Conservation (phyloP, 73 alveolate species). For the Paramecium tetraurelia region DNA sequence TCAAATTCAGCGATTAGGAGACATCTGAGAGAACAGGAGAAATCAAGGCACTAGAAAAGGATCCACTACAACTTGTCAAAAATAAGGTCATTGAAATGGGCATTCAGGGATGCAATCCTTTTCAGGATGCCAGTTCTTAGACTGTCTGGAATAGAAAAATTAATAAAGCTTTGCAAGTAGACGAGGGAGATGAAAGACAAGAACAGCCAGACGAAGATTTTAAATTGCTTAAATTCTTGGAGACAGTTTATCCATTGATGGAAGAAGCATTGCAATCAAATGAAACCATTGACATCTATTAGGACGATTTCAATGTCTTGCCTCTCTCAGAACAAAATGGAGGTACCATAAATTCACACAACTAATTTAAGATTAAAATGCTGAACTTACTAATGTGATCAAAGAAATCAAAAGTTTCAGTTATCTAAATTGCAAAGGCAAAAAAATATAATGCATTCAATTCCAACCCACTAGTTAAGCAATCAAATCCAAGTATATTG, state of each 20-base stretch:
- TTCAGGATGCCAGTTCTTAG: slow-evolving; percentile 42
- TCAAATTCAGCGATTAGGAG: slow-evolving; percentile 58
- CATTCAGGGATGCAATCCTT: slow-evolving; percentile 52
- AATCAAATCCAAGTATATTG: slow-evolving; percentile 64
- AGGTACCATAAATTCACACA: not conserved
- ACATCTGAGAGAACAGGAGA: slow-evolving; percentile 58
- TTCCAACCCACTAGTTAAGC: slow-evolving; percentile 72
- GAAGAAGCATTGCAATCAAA: slow-evolving; percentile 97
- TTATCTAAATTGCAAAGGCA: slow-evolving; percentile 70
- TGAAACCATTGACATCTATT: slow-evolving; percentile 94
- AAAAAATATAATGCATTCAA: slow-evolving; percentile 76
- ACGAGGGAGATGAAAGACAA: slow-evolving; percentile 35
- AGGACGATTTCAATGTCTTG: slow-evolving; percentile 91
- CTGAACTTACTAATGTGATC: slow-evolving; percentile 61
- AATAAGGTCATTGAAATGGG: slow-evolving; percentile 66
- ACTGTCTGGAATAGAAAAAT: slow-evolving; percentile 63
- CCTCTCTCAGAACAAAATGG: slow-evolving; percentile 74
- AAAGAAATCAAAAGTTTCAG: slow-evolving; percentile 63
- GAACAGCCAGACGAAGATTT: slow-evolving; percentile 43
- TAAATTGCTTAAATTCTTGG: slow-evolving; percentile 39
- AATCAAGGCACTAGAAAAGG: slow-evolving; percentile 38
- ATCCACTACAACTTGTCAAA: slow-evolving; percentile 45
- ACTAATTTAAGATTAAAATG: not conserved
- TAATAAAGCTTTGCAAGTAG: slow-evolving; percentile 52
- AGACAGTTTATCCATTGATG: slow-evolving; percentile 57